These are phyloP conservation scores for Pichia sp. DNA, from an alignment of 1,139 yeast species.

Conservation along the genomic window DNA sequence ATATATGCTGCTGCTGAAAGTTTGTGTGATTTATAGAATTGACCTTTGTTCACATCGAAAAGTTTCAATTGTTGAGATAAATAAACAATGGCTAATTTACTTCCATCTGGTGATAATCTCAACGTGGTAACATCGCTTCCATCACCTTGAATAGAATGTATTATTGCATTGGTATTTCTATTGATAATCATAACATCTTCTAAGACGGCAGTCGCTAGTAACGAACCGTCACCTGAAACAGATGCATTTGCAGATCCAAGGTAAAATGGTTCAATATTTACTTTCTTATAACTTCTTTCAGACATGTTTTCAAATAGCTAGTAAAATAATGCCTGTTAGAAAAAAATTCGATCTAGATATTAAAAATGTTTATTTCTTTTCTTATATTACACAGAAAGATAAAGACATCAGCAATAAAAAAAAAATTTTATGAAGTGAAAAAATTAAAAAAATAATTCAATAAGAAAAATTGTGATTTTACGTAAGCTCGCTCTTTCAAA, in stretches of 20 bases:
- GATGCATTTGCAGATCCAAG: slow-evolving; percentile 80
- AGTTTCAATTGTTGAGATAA: slow-evolving; percentile 79
- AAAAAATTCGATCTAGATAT: neutral
- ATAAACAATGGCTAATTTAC: slow-evolving; percentile 63
- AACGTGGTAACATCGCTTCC: slow-evolving; percentile 74
- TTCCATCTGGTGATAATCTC: slow-evolving; percentile 71
- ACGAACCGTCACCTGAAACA: slow-evolving; percentile 54
- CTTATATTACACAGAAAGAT: too few species aligned
- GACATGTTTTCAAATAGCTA: too few species aligned
- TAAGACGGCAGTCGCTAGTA: slow-evolving; percentile 72
- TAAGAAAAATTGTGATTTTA: neutral
- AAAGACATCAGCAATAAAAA: too few species aligned
- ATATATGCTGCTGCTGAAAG: slow-evolving; percentile 78
- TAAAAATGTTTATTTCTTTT: too few species aligned
- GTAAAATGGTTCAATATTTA: slow-evolving; percentile 66
- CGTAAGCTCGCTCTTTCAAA: too few species aligned
- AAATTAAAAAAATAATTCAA: neutral
- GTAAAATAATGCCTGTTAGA: too few species aligned
- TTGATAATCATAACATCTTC: slow-evolving; percentile 74
- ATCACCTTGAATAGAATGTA: slow-evolving; percentile 74
- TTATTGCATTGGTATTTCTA: slow-evolving; percentile 47
- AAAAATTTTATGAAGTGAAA: too few species aligned
- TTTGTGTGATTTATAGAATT: slow-evolving; percentile 49
- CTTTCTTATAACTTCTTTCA: slow-evolving; percentile 32
- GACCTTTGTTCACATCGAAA: slow-evolving; percentile 43